phyloP scores from a whole-genome alignment of 2,329 filamentous ascomycete species.

The Colletotrichum sp. region DNA sequence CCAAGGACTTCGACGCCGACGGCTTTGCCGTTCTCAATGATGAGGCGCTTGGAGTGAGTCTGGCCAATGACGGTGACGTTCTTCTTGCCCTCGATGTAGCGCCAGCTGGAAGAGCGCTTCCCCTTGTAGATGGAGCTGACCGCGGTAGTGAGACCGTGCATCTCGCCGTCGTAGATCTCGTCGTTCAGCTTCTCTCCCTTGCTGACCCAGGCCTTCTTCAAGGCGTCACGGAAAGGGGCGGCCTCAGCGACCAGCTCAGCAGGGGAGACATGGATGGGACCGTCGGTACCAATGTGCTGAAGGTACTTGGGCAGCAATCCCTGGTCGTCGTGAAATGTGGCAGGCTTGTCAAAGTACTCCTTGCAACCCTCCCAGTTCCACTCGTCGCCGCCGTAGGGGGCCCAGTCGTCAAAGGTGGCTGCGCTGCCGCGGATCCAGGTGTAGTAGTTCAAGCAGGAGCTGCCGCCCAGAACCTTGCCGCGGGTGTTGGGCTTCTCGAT shows the following conservation, averaged over 20 bases:
- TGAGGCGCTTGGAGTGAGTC: constrained; percentile 55
- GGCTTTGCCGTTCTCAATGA: constrained; percentile 51
- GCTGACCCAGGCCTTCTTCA: constrained; percentile 57
- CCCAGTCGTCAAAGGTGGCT: constrained; percentile 69
- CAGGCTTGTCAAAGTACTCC: constrained; percentile 54
- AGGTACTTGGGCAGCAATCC: constrained; percentile 48
- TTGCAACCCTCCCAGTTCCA: constrained; percentile 62
- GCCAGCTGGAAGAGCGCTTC: constrained; percentile 54
- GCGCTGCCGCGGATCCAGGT: constrained; percentile 66
- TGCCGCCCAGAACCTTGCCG: constrained; percentile 64
- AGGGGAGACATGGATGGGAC: constrained; percentile 59
- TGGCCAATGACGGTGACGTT: constrained; percentile 58
- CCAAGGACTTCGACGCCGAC: constrained; percentile 53
- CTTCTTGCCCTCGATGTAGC: constrained; percentile 55
- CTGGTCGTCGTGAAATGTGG: constrained; percentile 61
- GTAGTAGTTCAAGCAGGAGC: constrained; percentile 65
- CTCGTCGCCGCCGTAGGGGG: constrained; percentile 73
- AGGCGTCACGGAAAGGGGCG: constrained; percentile 52
- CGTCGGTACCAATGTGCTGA: constrained; percentile 53
- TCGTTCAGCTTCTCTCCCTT: constrained; percentile 56
- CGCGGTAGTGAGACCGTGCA: constrained; percentile 58
- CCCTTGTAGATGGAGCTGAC: constrained; percentile 63
- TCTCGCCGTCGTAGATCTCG: constrained; percentile 60
- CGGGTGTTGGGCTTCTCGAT: constrained; percentile 69
- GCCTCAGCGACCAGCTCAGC: constrained; percentile 58